Base-by-base conservation (phyloP, 306 rosid species). In the Echinosophora koreensis region DNA sequence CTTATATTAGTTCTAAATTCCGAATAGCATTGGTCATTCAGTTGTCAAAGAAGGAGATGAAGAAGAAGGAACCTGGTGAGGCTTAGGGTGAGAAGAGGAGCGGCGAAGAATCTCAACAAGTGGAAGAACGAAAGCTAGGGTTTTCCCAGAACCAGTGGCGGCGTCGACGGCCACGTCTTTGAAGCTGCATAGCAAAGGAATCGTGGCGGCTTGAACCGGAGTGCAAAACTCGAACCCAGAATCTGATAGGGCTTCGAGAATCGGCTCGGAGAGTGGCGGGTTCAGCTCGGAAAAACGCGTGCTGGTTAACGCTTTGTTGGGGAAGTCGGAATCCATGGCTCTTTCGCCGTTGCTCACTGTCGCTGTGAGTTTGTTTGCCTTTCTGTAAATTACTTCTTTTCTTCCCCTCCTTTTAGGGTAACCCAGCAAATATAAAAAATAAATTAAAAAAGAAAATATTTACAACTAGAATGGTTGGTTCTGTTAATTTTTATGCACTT, bases 121-220 rank as follows among this genome's bases (percentile, higher is more conserved):
- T 0, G 99, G 99, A 13, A 92, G 70, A 14, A 95, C 84, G 63
- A 95, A 95, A 5, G 99, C 96, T 27, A 95, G 85, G 79, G 99
- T 95, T 86, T 95, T 95, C 0, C 99, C 97, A 0, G 99, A 92
- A 81, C 99, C 99, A n/a, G 99, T 92, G 84, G 99, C 97, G 76
- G 99, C 97, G 69, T 95, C 99, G 51, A 95, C 97, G 11, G 99
- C 88, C 8, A 95, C 99, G 76, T 92, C 97, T 67, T 89, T 92
- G 92, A 73, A 91, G 88, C 73, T 84, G 84, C 97, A 92, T 2
- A 95, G 90, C 56, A 92, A 61, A 15, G 98, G 98, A 42, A 92
- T 95, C 0, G 98, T 92, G 83, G 95, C 91, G 69, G 97, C 97
- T 86, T 95, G 97, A 50, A 95, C 97, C 15, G 98, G 98, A 1